phyloP scores from a whole-genome alignment of 2,329 filamentous ascomycete species.

The Nannizziopsis barbatae region DNA sequence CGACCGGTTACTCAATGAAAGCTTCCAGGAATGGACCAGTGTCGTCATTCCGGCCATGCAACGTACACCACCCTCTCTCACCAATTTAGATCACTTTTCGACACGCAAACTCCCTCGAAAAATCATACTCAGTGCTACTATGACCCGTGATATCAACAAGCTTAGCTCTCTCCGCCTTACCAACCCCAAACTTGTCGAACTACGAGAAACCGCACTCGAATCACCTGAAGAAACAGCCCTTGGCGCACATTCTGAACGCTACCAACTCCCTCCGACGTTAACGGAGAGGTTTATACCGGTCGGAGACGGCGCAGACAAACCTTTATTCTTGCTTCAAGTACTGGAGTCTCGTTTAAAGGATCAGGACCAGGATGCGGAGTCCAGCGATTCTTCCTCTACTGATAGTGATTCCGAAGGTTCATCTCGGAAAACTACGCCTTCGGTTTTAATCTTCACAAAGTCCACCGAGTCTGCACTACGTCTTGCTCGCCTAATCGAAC shows the following conservation, averaged over 20 bases:
- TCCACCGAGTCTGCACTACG: constrained; percentile 82
- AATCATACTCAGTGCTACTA: constrained; percentile 79
- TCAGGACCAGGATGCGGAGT: not conserved
- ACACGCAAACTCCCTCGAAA: constrained; percentile 52
- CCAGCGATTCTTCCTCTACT: constrained; percentile 23
- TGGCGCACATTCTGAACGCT: constrained; percentile 39
- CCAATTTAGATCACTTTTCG: constrained; percentile 27
- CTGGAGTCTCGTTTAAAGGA: constrained; percentile 40
- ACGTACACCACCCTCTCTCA: too few species aligned
- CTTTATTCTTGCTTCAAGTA: constrained; percentile 71
- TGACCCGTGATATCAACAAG: constrained; percentile 76
- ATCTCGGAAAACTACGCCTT: constrained; percentile 21
- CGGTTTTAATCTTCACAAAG: constrained; percentile 73
- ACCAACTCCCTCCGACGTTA: constrained; percentile 51
- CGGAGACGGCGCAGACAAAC: constrained; percentile 60
- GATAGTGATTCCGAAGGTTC: constrained; percentile 22
- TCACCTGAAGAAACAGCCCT: constrained; percentile 26
- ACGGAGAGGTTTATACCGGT: constrained; percentile 58
- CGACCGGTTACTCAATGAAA: constrained; percentile 80
- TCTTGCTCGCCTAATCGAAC: constrained; percentile 63
- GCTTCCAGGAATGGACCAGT: constrained; percentile 82
- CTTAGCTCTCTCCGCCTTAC: constrained; percentile 61
- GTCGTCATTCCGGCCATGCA: constrained; percentile 49
- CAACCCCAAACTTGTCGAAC: constrained; percentile 62
- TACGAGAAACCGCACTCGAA: constrained; percentile 33